phyloP scores from a whole-genome alignment of 1,284 basidiomycete genomes.

The Austroboletus rostrupii region DNA sequence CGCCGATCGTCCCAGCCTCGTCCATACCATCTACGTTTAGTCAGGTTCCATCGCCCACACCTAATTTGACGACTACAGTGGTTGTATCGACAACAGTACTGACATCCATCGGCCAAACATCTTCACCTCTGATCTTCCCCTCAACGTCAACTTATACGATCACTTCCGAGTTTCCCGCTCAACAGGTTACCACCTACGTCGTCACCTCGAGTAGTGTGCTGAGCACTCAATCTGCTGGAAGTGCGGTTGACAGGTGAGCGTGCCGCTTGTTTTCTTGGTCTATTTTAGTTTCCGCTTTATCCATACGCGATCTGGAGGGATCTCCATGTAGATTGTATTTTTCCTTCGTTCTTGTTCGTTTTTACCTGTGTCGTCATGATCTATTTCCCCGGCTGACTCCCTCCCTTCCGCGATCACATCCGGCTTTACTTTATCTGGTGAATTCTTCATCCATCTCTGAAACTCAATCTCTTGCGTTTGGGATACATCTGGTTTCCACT shows the following conservation, averaged over 20 bases:
- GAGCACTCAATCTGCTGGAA: conserved; percentile 20
- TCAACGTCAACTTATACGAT: conserved; percentile 20
- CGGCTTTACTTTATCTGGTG: conserved; percentile 11
- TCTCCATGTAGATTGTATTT: conserved; percentile 8
- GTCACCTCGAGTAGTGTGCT: conserved; percentile 22
- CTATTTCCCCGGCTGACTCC: conserved; percentile 19
- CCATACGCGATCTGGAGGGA: conserved; percentile 7
- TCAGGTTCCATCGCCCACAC: not conserved
- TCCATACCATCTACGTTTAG: not conserved
- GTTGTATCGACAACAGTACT: conserved; percentile 14
- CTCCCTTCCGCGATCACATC: conserved; percentile 12
- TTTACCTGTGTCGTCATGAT: conserved; percentile 15
- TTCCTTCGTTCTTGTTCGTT: conserved; percentile 3
- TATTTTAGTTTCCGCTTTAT: not conserved
- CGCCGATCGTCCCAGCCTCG: not conserved
- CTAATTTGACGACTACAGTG: conserved; percentile 9
- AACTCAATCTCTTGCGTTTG: conserved; percentile 6
- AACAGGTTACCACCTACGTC: conserved; percentile 15
- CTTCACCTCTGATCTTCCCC: not conserved
- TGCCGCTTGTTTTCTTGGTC: not conserved
- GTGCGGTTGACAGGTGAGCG: conserved; percentile 15
- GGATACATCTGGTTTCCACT: conserved; percentile 1
- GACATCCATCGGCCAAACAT: not conserved
- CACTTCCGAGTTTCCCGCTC: conserved; percentile 18
- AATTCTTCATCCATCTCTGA: conserved; percentile 5